These are phyloP conservation scores for Colletotrichum paranaense DNA, from an alignment of 2,329 filamentous ascomycete genomes.

Conservation along the genomic window DNA sequence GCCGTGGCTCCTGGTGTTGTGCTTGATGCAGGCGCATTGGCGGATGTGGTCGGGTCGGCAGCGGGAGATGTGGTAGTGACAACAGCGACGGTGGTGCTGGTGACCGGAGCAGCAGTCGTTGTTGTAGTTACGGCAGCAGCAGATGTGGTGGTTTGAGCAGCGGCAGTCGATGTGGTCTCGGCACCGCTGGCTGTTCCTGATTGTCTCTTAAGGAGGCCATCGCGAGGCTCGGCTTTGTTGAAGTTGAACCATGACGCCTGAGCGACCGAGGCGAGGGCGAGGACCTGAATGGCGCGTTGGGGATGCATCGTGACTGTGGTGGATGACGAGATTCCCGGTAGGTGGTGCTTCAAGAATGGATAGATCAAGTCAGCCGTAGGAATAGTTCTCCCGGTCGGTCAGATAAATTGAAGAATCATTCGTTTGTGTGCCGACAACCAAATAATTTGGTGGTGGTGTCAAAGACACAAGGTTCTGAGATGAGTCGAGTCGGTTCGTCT, in stretches of 20 bases:
- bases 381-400: not conserved
- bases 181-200: slow-evolving; percentile 16
- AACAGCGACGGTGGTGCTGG: slow-evolving; percentile 18
- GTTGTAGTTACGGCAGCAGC: slow-evolving; percentile 34
- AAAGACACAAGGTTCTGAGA: slow-evolving; percentile 2
- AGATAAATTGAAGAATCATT: not conserved
- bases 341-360: not conserved
- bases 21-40: slow-evolving; percentile 35
- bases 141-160: slow-evolving; percentile 29
- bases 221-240: slow-evolving; percentile 19
- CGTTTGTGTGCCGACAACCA: not conserved
- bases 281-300: slow-evolving; percentile 55
- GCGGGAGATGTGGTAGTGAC: slow-evolving; percentile 17
- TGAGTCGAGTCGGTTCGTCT: slow-evolving; percentile 13
- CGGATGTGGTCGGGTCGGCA: slow-evolving; percentile 35
- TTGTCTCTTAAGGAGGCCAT: slow-evolving; percentile 29
- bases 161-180: slow-evolving; percentile 24
- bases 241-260: slow-evolving; percentile 52
- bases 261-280: slow-evolving; percentile 59
- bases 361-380: not conserved
- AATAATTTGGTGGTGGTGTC: not conserved
- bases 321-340: not conserved
- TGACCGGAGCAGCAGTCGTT: slow-evolving; percentile 21
- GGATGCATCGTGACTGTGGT: slow-evolving; percentile 56
- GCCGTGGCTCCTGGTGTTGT: slow-evolving; percentile 27